Evolutionary conservation across 352 stramenopile species (phyloP), one percentile per base, ranked within the genome.

Genomic region (Phytophthora boehmeriae): DNA sequence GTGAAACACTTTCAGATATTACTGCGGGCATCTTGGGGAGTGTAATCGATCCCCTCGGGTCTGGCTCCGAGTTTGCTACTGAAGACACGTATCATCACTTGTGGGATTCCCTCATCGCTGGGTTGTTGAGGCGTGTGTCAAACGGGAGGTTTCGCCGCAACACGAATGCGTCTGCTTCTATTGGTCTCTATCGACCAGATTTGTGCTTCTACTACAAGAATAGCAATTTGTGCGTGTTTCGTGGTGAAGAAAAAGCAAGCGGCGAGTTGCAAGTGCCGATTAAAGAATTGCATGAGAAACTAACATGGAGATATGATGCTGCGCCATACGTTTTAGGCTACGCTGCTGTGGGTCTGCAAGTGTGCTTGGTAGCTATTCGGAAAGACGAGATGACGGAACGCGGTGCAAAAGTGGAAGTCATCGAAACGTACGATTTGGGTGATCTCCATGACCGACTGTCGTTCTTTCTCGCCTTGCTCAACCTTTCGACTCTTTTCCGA

Each of bases 261-360:
- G 59, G 45, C 20, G 8, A 36, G 4, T 32, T 63, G 44, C 14
- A 63, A 50, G 53, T 68, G 20, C 39, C 34, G 2, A 0, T 39
- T 9, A 49, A 52, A 9, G 25, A 64, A 45, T 57, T 64, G 36
- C 51, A 50, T 19, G 56, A 57, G n/a, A 64, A 56, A 35, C 25
- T 64, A 36, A 52, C 52, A 4, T 64, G 56, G 56, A 63, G 35
- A 51, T 64, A 53, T 43, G 45, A 64, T 27, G 43, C 46, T 49
- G 54, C 54, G 42, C 54, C 54, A 30, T 64, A 64, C 47, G 47
- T 55, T 45, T 55, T 57, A 52, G 56, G 56, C 23, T 64, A 57
- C 42, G 54, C 54, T 55, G 54, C 54, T 28, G 54, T 63, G 36
- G 34, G 45, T 51, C 56, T 44, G 49, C 20, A 63, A 49, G 46